Base-by-base conservation (phyloP, 805 yeast species). In the Pichia occidentalis region DNA sequence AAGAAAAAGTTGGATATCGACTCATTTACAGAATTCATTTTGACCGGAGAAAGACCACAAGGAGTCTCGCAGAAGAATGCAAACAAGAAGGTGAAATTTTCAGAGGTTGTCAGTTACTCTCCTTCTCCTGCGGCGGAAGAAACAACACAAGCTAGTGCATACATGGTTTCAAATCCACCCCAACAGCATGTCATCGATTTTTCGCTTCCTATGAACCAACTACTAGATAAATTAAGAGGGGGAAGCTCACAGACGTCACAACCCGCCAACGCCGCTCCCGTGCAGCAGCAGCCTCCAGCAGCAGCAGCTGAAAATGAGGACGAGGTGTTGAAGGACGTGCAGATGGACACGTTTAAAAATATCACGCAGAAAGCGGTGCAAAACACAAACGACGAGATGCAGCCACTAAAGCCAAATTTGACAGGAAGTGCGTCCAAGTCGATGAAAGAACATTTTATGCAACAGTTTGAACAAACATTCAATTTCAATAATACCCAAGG, bases 11-110 rank as follows among this genome's bases (percentile, higher is more conserved):
- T 85, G 18, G 95, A 88, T 54, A 65, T 88, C 48, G 95, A 88
- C 57, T 75, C 86, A 22, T 88, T 88, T 58, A 84, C 95, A 13
- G 80, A 82, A 46, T 77, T 88, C 51, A 68, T 86, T 50, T 62
- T 88, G 49, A 85, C 95, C 0, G 96, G 96, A 2, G 75, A 80
- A 47, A 63, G 84, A 26, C 85, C 85, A 18, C 65, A 44, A 42
- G 65, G 60, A 40, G 63, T 11, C 4, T 25, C 34, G 12, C 32
- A 34, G 6, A 38, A 64, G 37, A 68, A 67, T 48, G 63, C 64
- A 25, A 56, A 64, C 20, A 83, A 80, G 53, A 71, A 75, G 38
- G 92, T 84, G 30, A 79, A 80, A 49, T 84, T 84, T 52, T 73
- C 84, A 12, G 88, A 82, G 48, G 75, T 79, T 46, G 64, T 80